phyloP scores from a whole-genome alignment of 441 rosid species.

The Erysimum pusillum region DNA sequence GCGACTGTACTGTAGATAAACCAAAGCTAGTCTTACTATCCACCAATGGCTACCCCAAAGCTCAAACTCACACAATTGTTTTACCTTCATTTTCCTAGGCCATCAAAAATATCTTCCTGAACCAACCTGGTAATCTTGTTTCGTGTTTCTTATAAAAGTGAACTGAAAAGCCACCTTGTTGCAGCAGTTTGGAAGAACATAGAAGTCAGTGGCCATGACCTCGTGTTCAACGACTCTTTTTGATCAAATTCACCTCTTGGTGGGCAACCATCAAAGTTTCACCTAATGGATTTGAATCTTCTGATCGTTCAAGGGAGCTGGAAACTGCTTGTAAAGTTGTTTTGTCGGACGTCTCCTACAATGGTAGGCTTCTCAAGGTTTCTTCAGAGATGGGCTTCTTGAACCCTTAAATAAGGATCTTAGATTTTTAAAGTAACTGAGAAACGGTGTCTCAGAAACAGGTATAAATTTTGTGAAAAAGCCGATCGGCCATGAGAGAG shows the following conservation, averaged over 20 bases:
- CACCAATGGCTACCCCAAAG: slow-evolving; percentile 28
- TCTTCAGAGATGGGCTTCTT: slow-evolving; percentile 41
- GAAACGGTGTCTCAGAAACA: slow-evolving; percentile 58
- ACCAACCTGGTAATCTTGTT: slow-evolving; percentile 26
- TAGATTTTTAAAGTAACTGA: slow-evolving; percentile 52
- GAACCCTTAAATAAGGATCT: slow-evolving; percentile 32
- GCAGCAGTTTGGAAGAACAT: slow-evolving; percentile 25
- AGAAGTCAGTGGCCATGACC: slow-evolving; percentile 29
- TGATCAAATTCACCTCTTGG: slow-evolving; percentile 25
- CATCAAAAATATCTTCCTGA: slow-evolving; percentile 21
- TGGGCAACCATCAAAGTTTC: slow-evolving; percentile 13
- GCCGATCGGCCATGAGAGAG: slow-evolving; percentile 74
- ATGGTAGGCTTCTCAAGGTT: slow-evolving; percentile 30
- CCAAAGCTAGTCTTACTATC: slow-evolving; percentile 28
- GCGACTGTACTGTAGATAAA: slow-evolving; percentile 18
- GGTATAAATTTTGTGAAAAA: slow-evolving; percentile 69
- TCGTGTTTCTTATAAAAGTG: slow-evolving; percentile 17
- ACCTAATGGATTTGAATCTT: slow-evolving; percentile 15
- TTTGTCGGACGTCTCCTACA: slow-evolving; percentile 11
- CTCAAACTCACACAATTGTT: slow-evolving; percentile 33
- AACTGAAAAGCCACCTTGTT: slow-evolving; percentile 29
- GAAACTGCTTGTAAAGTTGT: slow-evolving; percentile 25
- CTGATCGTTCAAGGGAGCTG: slow-evolving; percentile 30
- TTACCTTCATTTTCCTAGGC: neutral
- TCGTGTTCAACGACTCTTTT: slow-evolving; percentile 6